Base-by-base conservation (phyloP, 75 land plant genomes). In the Pinus albicaulis region DNA sequence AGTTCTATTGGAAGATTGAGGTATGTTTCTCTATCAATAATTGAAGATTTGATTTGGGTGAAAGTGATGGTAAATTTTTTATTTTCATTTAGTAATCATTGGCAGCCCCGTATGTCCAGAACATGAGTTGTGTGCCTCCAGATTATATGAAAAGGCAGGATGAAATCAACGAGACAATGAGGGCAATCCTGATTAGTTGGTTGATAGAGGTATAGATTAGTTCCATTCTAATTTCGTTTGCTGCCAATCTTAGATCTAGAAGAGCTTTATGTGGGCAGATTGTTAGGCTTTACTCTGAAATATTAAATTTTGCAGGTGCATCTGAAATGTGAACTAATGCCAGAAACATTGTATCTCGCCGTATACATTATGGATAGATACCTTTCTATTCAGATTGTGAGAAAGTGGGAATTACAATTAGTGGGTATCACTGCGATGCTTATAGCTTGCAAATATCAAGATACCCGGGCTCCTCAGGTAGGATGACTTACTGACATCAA, bases 381-480 rank as follows among this genome's bases (percentile, higher is more conserved):
- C 82, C 90, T 95, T 10, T 73, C 92, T 0, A 10, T 80, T 17
- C 83, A 85, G 53, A 57, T 44, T 0, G 90, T 91, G 0, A 58
- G 83, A 7, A 87, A 93, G 58, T 87, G 74, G 69, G 85, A 84
- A 53, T 65, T 95, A 64, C 98, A 95, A 76, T 80, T 95, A 20
- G 85, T 93, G 2, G 98, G 98, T 16, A 75, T 95, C 3, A 71
- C 89, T 26, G 91, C 98, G 2, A 95, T 89, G 95, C 89, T 95
- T 31, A 82, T 93, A n/a, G 95, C 98, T 38, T 88, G 87, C 58
- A 91, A 93, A 34, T 91, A 91, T 56, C 96, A 95, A 76, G 98
- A 95, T 80, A 91, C 93, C 56, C 92, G 96, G 90, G 87, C 92
- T 3, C 94, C 94, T 20, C 85, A 86, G 89, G 95, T 87, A 59